Evolutionary conservation across 106 monocot genomes (phyloP), one percentile per base, ranked within the genome.

Genomic region (Agapanthus africanus): DNA sequence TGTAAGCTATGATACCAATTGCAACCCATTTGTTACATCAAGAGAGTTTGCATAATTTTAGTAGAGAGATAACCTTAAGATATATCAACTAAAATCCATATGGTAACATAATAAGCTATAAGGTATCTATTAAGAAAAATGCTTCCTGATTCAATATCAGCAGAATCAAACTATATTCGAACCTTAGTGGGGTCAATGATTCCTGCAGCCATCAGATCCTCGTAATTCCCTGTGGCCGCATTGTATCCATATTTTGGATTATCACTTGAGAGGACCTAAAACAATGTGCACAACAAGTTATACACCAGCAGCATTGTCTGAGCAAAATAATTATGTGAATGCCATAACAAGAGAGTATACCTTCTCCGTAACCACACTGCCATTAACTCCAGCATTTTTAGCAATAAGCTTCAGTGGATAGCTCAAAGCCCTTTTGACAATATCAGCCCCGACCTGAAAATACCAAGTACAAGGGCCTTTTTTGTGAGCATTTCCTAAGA

Each of bases 151-250:
- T 26, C 54, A 16, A 54, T n/a, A 54, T 23, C 54, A 4, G 9
- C 18, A 22, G 26, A 57, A n/a, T 22, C 22, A 57, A 22, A 19
- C 11, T 8, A 57, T n/a, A n/a, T n/a, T 22, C 1, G 7, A 30
- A 95, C 91, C 91, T 94, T 94, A 0, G 90, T 90, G n/a, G 94
- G 94, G 67, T 94, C 94, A 72, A 94, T 90, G 23, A 94, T 94
- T 42, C 94, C 94, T 37, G 87, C 94, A 51, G 90, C 82, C 94
- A 94, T 94, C 49, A 94, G 68, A 66, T 94, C 94, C 76, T 94
- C 94, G 34, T 94, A 94, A 11, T 83, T 79, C 41, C 87, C 90
- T 23, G 87, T 94, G n/a, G 90, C 94, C 34, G 94, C 94, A 79
- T 94, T 94, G 41, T 90, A 94, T n/a, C 94, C 94, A 49, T 62